phyloP scores from a whole-genome alignment of 257 asterid genomes.

The Lithospermum erythrorhizon region DNA sequence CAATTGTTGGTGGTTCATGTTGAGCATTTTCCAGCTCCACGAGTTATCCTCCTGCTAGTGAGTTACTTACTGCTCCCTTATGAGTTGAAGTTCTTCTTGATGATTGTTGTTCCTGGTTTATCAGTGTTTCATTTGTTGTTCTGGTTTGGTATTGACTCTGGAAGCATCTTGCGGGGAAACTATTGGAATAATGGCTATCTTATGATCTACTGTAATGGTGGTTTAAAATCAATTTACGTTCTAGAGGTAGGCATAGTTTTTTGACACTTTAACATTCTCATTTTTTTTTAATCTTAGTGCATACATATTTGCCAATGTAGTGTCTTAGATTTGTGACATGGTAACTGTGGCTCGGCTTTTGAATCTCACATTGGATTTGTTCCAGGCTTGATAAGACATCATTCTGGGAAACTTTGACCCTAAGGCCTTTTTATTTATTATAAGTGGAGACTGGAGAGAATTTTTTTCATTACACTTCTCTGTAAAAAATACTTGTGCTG shows the following conservation, averaged over 20 bases:
- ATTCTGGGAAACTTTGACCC: slow-evolving; percentile 99
- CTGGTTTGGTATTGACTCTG: neutral
- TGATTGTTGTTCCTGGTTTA: neutral
- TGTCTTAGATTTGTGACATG: slow-evolving; percentile 92
- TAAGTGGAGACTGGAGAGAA: neutral
- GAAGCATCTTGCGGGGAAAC: slow-evolving; percentile 37
- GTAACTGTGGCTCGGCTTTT: slow-evolving; percentile 77
- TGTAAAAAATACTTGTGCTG: slow-evolving; percentile 3
- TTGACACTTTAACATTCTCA: slow-evolving; percentile 5
- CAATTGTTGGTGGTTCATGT: slow-evolving; percentile 31
- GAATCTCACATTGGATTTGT: slow-evolving; percentile 80
- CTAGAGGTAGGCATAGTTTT: slow-evolving; percentile 43
- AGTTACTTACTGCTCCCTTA: slow-evolving; percentile 25
- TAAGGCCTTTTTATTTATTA: slow-evolving; percentile 43
- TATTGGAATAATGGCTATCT: slow-evolving; percentile 82
- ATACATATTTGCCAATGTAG: slow-evolving; percentile 18
- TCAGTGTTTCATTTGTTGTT: neutral
- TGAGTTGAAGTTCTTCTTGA: slow-evolving; percentile 11
- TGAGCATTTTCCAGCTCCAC: slow-evolving; percentile 37
- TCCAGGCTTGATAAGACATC: slow-evolving; percentile 96
- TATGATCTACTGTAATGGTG: slow-evolving; percentile 85
- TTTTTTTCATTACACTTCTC: neutral
- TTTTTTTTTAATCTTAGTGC: neutral
- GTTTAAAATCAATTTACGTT: slow-evolving; percentile 94
- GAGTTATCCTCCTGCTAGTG: slow-evolving; percentile 41